phyloP scores from a whole-genome alignment of 2,329 filamentous ascomycete species.

The Colletotrichum viniferum region DNA sequence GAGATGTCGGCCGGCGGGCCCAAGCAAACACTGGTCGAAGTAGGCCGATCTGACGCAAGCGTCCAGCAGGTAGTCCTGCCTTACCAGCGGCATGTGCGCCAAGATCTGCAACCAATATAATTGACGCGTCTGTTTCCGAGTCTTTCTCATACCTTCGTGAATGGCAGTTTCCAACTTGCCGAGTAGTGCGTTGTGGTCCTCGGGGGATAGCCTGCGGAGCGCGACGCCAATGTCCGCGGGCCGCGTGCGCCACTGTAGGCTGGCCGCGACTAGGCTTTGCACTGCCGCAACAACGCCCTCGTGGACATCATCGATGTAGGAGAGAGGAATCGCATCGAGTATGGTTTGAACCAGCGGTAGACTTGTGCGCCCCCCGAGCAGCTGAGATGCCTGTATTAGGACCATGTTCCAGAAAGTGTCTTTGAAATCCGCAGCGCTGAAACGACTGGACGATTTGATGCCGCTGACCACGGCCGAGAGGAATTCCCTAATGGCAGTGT shows the following conservation, averaged over 20 bases:
- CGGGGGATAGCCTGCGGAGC: background rate
- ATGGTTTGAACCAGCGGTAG: background rate
- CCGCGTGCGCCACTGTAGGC: background rate
- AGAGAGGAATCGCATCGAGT: background rate
- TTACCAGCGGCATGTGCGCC: slow-evolving; percentile 21
- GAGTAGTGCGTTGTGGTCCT: background rate
- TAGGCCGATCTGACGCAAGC: slow-evolving; percentile 13
- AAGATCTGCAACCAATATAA: slow-evolving; percentile 23
- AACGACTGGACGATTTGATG: slow-evolving; percentile 8
- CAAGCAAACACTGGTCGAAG: background rate
- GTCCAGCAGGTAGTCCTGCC: slow-evolving; percentile 20
- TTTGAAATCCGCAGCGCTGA: background rate
- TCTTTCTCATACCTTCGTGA: background rate
- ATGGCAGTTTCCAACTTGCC: background rate
- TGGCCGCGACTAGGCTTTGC: slow-evolving; percentile 4
- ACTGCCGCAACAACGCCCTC: slow-evolving; percentile 12
- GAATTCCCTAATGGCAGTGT: background rate
- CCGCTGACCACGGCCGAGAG: slow-evolving; percentile 21
- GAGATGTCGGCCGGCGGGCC: slow-evolving; percentile 17
- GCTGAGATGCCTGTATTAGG: slow-evolving; percentile 1
- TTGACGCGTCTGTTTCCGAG: background rate
- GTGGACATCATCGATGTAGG: background rate
- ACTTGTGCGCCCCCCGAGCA: background rate
- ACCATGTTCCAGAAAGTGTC: slow-evolving; percentile 1
- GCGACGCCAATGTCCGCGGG: slow-evolving; percentile 14